Conservation (phyloP, 192 early-diverging fungal species). For the Backusella morwellensis region DNA sequence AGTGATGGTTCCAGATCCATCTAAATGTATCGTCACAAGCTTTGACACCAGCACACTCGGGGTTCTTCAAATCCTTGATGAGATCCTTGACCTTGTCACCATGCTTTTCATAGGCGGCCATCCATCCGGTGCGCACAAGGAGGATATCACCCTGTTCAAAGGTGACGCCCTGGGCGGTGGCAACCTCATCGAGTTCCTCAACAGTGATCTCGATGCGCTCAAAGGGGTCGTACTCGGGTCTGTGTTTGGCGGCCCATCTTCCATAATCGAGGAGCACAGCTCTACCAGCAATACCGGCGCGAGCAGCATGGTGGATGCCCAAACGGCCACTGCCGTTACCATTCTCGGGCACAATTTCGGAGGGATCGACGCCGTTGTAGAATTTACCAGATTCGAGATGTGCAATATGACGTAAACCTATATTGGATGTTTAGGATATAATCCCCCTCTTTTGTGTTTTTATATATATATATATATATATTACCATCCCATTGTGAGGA, state of each 20-base stretch:
- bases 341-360: neutral
- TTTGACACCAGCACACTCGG: constrained; percentile 23
- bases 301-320: constrained; percentile 35
- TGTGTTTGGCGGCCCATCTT: constrained; percentile 22
- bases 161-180: constrained; percentile 15
- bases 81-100: neutral
- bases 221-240: constrained; percentile 23
- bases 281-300: constrained; percentile 28
- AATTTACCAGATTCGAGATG: constrained; percentile 20
- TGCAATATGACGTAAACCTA: constrained; percentile 18
- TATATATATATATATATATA: neutral
- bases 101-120: constrained; percentile 4
- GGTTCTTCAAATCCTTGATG: neutral
- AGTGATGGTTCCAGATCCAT: constrained; percentile 36
- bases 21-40: constrained; percentile 28
- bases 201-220: constrained; percentile 20
- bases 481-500: constrained; percentile 38
- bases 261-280: constrained; percentile 31
- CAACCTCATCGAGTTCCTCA: constrained; percentile 22
- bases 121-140: constrained; percentile 34
- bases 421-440: neutral
- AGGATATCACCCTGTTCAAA: constrained; percentile 33
- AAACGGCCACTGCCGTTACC: constrained; percentile 1
- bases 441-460: neutral
- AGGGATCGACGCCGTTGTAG: constrained; percentile 19